Evolutionary conservation across 2,329 filamentous ascomycete species (phyloP).

Genomic region (Ciborinia camelliae): DNA sequence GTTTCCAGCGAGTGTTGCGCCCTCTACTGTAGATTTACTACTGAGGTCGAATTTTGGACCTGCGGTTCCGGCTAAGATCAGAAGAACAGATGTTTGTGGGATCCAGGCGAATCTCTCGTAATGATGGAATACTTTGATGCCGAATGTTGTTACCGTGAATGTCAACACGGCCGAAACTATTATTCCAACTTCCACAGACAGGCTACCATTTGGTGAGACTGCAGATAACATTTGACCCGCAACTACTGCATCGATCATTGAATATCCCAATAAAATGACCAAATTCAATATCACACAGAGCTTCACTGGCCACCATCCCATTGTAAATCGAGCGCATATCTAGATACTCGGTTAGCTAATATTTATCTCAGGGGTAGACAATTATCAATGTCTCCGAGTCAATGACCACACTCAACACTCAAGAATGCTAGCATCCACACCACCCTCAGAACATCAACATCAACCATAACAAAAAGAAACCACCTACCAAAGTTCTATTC

Average conservation of each 20-base stretch:
- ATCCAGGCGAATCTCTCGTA: conserved; percentile 68
- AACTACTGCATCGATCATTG: conserved; percentile 61
- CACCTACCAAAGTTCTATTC: conserved; percentile 55
- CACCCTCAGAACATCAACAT: too few species aligned
- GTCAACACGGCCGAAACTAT: conserved; percentile 60
- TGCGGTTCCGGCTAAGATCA: conserved; percentile 59
- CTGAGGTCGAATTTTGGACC: conserved; percentile 58
- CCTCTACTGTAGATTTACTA: conserved; percentile 43
- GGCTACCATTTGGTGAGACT: conserved; percentile 53
- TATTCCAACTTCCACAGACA: conserved; percentile 65
- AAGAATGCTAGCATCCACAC: neutral
- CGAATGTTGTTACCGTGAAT: conserved; percentile 63
- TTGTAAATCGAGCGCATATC: conserved; percentile 54
- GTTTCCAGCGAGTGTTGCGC: conserved; percentile 50
- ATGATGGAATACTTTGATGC: conserved; percentile 63
- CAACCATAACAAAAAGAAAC: neutral
- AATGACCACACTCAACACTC: neutral
- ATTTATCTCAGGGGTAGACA: neutral
- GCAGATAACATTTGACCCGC: conserved; percentile 67
- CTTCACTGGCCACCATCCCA: conserved; percentile 65
- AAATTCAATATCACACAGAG: conserved; percentile 60
- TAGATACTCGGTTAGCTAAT: conserved; percentile 17
- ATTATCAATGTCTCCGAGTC: neutral
- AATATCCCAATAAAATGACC: conserved; percentile 59
- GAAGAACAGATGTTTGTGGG: conserved; percentile 58